These are phyloP conservation scores for Ophiostoma tasmaniense DNA, from an alignment of 2,329 filamentous ascomycete genomes.

Conservation along the genomic window DNA sequence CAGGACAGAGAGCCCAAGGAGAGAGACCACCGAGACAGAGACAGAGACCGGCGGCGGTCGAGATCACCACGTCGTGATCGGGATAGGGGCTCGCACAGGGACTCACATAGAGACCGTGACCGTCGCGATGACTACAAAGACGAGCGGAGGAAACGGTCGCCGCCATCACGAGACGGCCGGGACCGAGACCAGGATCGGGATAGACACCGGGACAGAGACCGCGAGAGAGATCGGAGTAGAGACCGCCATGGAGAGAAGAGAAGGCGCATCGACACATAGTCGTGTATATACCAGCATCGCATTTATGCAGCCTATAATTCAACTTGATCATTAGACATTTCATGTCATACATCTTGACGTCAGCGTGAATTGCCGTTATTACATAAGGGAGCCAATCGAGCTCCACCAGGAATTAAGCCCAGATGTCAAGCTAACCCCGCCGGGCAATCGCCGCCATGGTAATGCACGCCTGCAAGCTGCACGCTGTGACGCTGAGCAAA, in stretches of 20 bases:
- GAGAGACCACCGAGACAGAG: constrained; percentile 12
- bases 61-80: background rate
- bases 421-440: constrained; percentile 1
- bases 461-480: background rate
- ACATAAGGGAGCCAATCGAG: background rate
- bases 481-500: background rate
- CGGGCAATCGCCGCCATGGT: background rate
- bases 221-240: constrained; percentile 24
- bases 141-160: constrained; percentile 45
- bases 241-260: constrained; percentile 44
- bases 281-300: background rate
- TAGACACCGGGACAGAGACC: constrained; percentile 36
- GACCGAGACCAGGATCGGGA: constrained; percentile 33
- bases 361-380: background rate
- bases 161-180: constrained; percentile 42
- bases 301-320: background rate
- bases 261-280: constrained; percentile 40
- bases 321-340: background rate
- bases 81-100: background rate
- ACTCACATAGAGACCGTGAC: constrained; percentile 22
- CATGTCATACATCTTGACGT: background rate
- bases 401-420: background rate
- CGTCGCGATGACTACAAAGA: constrained; percentile 27
- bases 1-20: constrained; percentile 21
- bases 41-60: background rate